Base-by-base conservation (phyloP, 176 grass and related monocot genomes). In the Oryza glaberrima region DNA sequence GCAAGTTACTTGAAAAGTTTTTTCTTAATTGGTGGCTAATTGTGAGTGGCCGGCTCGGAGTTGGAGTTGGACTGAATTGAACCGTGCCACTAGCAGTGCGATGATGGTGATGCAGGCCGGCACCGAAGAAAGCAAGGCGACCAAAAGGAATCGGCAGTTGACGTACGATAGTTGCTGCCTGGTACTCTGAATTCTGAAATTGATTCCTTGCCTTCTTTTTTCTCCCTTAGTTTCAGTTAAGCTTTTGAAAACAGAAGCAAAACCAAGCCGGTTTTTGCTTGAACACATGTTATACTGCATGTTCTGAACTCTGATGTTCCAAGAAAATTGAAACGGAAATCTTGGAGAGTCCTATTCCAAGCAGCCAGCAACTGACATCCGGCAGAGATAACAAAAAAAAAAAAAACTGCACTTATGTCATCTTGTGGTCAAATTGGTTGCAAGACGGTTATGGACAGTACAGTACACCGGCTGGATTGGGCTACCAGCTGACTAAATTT, bases 141-240 rank as follows among this genome's bases (percentile, higher is more conserved):
- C 78, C 77, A 60, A 86, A 86, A 77, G 83, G 46, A 82, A 41
- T 69, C 79, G 73, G 79, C 81, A 76, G 75, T 87, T 87, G 76
- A 91, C 81, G 85, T 91, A 88, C 81, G 12, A 22, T 32, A 32
- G 76, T 74, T 41, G 64, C 76, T 71, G 75, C 36, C 66, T 7
- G 73, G 3, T 78, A 17, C 74, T 32, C 74, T 73, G 17, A 73
- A 78, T 79, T 17, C 40, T 41, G 40, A 41, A 41, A 41, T 41
- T 74, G 72, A 80, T 61, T 19, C 19, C 40, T 70, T 20, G 61
- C 81, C 67, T 73, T 80, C 9, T 74, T 19, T 46, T 46, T 58
- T 58, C 54, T 2, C 4, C 58, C 58, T 63, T 63, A 63, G 22
- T 23, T 61, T 22, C 58, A 63, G 20, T 23, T 63, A 63, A 23